Evolutionary conservation across 805 yeast genomes (phyloP).

Genomic region (Barnettozyma californica): DNA sequence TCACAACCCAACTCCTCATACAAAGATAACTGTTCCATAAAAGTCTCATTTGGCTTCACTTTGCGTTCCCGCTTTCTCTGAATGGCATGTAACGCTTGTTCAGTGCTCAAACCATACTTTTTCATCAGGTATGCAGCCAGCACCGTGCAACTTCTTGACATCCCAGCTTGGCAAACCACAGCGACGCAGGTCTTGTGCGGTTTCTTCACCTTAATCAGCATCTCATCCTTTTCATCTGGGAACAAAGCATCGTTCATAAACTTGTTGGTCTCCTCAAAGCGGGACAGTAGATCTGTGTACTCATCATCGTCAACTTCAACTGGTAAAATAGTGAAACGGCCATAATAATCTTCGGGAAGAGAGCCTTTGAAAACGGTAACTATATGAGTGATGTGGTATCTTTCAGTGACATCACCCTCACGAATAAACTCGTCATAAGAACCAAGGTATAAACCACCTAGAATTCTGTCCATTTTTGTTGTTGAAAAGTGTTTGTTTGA

Average conservation of each 20-base stretch:
- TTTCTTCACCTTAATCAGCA: conserved; percentile 22
- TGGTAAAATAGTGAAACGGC: conserved; percentile 48
- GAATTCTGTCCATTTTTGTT: conserved; percentile 41
- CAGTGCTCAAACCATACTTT: conserved; percentile 50
- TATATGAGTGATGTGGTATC: conserved; percentile 62
- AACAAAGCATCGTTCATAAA: conserved; percentile 66
- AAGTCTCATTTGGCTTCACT: conserved; percentile 70
- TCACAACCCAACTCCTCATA: conserved; percentile 44
- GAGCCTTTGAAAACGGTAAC: conserved; percentile 64
- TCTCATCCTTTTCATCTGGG: conserved; percentile 32
- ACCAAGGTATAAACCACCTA: conserved; percentile 78
- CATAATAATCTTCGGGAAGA: conserved; percentile 46
- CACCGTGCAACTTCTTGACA: conserved; percentile 83
- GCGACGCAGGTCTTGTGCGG: conserved; percentile 42
- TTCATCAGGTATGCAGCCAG: conserved; percentile 87
- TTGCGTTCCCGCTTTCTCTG: conserved; percentile 47
- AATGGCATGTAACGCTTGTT: conserved; percentile 73
- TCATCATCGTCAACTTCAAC: conserved; percentile 71
- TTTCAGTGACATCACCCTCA: conserved; percentile 43
- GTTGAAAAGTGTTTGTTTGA: not conserved
- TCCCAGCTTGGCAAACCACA: conserved; percentile 87
- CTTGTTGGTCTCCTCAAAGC: conserved; percentile 52
- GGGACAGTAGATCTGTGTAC: conserved; percentile 56
- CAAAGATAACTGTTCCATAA: conserved; percentile 63
- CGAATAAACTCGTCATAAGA: conserved; percentile 61